Evolutionary conservation across 805 yeast genomes (phyloP).

Genomic region (Maudiozyma serrabonitensis): DNA sequence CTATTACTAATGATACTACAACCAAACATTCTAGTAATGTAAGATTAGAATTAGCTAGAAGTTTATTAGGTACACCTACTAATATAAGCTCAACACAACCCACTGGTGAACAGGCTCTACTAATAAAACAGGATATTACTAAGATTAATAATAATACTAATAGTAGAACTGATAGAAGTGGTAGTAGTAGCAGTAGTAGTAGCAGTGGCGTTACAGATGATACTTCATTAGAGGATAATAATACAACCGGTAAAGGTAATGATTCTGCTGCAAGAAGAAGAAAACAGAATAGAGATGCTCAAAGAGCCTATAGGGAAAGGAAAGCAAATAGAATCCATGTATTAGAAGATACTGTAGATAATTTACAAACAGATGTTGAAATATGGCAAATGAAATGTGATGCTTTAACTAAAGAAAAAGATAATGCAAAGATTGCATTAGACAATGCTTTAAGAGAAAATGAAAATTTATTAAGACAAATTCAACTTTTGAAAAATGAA

Average conservation of each 20-base stretch:
- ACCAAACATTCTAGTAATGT: background rate
- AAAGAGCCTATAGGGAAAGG: constrained; percentile 81
- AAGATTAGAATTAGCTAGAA: constrained; percentile 30
- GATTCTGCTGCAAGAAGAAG: constrained; percentile 50
- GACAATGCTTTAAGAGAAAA: background rate
- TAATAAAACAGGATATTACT: background rate
- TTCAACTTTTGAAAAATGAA: background rate
- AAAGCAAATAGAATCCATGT: constrained; percentile 77
- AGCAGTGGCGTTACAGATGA: background rate
- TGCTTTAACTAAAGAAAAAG: constrained; percentile 12
- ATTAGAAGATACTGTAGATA: constrained; percentile 42
- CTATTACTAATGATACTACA: background rate
- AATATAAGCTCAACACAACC: background rate
- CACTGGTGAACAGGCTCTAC: background rate
- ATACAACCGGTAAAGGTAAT: background rate
- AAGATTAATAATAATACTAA: background rate
- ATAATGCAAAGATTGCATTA: constrained; percentile 30
- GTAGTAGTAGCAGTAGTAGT: too few relatives aligned
- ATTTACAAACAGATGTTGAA: constrained; percentile 39
- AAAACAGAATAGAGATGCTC: constrained; percentile 92
- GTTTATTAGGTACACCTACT: background rate
- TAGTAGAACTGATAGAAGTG: background rate
- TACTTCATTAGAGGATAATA: background rate
- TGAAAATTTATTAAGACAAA: background rate
- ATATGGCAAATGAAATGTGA: constrained; percentile 49